A percentile compares a stretch with the other conserved stretches of the same genome.
These are phyloP conservation scores for Eutypa lata DNA, from an alignment of 2,329 filamentous ascomycete genomes.

Conservation along the genomic window DNA sequence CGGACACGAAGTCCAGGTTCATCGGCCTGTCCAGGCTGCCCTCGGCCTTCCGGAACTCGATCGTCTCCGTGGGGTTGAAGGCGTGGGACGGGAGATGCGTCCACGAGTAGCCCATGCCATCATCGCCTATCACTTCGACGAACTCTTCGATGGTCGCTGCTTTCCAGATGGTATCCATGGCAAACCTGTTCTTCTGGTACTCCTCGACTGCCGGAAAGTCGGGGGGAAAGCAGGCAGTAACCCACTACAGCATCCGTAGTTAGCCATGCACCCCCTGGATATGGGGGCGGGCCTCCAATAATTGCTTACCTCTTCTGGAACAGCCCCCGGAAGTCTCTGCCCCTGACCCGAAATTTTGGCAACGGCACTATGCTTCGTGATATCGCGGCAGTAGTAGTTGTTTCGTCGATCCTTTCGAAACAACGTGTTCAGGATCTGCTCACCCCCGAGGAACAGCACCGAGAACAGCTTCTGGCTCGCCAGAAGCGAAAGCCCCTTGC, in stretches of 20 bases:
- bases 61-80: not conserved
- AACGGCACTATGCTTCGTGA: not conserved
- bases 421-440: not conserved
- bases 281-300: too few species aligned
- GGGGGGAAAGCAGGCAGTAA: too few species aligned
- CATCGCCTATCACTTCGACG: not conserved
- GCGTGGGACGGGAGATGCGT: not conserved
- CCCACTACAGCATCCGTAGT: too few species aligned
- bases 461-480: not conserved
- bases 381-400: not conserved
- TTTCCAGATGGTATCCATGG: not conserved
- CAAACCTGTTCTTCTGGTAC: not conserved
- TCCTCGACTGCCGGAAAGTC: not conserved
- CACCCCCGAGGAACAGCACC: not conserved
- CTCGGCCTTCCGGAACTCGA: not conserved
- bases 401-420: not conserved
- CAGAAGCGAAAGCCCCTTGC: not conserved
- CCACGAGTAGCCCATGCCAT: not conserved
- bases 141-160: not conserved
- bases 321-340: not conserved
- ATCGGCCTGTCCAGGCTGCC: not conserved
- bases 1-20: not conserved
- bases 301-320: not conserved
- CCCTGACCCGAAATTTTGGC: not conserved
- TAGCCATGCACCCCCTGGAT: too few species aligned